A percentile compares a stretch with the other conserved stretches of the same genome.
Conservation (phyloP, 768 basidiomycete species). For the Suillus lakei region DNA sequence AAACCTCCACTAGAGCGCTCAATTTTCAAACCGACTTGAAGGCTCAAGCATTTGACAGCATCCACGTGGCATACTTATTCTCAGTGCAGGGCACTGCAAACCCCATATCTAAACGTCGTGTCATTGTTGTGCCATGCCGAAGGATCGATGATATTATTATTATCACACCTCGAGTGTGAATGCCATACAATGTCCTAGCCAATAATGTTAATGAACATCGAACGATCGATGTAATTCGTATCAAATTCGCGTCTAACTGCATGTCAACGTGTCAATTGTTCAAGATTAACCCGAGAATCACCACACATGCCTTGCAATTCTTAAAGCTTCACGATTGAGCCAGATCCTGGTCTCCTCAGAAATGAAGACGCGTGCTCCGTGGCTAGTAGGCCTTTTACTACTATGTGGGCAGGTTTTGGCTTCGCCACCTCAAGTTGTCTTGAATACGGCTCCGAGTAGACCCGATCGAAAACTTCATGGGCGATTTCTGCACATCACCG, state of each 20-base stretch:
- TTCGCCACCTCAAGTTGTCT: constrained; percentile 46
- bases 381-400: constrained; percentile 16
- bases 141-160: not conserved
- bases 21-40: no score
- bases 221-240: not conserved
- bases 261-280: not conserved
- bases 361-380: constrained; percentile 7
- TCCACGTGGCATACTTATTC: not conserved
- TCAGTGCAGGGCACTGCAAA: no score
- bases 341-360: not conserved
- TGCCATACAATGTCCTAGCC: not conserved
- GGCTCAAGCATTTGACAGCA: no score
- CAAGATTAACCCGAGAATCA: not conserved
- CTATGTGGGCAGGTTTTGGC: constrained; percentile 23
- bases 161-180: not conserved
- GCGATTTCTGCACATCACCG: constrained; percentile 82
- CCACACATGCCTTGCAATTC: not conserved
- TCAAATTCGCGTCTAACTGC: not conserved
- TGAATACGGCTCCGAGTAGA: constrained; percentile 28
- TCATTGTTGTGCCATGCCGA: not conserved
- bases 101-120: not conserved
- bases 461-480: constrained; percentile 57
- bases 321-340: not conserved
- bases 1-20: no score
- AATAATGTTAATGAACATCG: no score